Evolutionary conservation across 345 rosid species (phyloP), one percentile per base, ranked within the genome.

Genomic region (Alliaria petiolata): DNA sequence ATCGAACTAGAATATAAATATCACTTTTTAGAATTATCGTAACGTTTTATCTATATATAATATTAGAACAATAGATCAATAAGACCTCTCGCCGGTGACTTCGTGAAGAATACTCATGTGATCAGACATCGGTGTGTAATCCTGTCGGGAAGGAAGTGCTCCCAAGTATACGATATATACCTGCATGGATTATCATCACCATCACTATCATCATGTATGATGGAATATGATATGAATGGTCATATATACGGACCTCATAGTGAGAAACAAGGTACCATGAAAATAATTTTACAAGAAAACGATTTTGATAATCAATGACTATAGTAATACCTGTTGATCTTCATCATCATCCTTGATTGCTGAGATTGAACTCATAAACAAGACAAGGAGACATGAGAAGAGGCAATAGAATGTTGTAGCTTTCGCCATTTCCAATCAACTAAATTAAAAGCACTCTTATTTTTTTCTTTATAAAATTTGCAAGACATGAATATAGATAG

Each of bases 91-190:
- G 31, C 59, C 31, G 6, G 33, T 33, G 44, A 68, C 51, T 20
- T 75, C 62, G 68, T 78, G 72, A 58, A 81, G 82, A 9, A 81
- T 63, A 63, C 8, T 78, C 6, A 63, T 45, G 51, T 81, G 84
- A 40, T 71, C 13, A 22, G 76, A 71, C 49, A 66, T 30, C 33
- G 75, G 69, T 38, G 22, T 16, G 62, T 78, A 75, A 10, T 71
- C 49, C 8, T 1, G 51, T 8, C 51, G 66, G 15, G 69, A 60
- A 3, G 67, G 55, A 15, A 69, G 74, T 28, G 74, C 36, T 1
- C 74, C 74, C 74, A 69, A 46, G 65, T 69, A 69, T 17, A 69
- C 65, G 1, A 69, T 44, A 58, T 58, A 58, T 14, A 35, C 66
- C 74, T 69, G 34, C 49, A 58, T 44, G 4, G 26, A 20, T 15